Evolutionary conservation across 345 rosid genomes (phyloP), one percentile per base, ranked within the genome.

Genomic region (Bruguiera gymnorhiza): DNA sequence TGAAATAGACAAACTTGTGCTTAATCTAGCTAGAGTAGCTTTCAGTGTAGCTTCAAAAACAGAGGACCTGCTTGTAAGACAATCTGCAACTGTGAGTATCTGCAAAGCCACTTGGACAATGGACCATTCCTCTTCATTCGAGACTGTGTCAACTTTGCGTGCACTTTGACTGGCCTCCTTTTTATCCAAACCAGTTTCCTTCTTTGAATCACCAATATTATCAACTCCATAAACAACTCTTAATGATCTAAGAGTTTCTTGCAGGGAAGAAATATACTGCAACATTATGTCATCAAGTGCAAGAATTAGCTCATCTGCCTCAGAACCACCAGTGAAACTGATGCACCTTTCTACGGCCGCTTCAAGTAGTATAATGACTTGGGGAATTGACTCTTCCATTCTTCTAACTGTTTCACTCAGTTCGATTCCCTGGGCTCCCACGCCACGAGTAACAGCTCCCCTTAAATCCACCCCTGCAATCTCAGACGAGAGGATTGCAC

Each of bases 61-160:
- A 7, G 99, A 89, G 62, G 96, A 95, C 70, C 99, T 81, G 86
- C 97, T 90, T 4, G 96, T 90, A 43, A 95, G 86, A 81, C 97
- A 89, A 78, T 95, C 99, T 78, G 96, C 96, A 52, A 95, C 97
- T 10, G 97, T 95, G 24, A 95, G 91, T 75, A 95, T 85, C 80
- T 95, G 99, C 70, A 95, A 69, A 62, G 97, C 93, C 76, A 97
- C 99, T 75, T 92, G 97, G 62, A 95, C 96, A 63, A 95, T 92
- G 65, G 99, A 95, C 99, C 99, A 95, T 80, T 95, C 99, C 82
- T 89, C 96, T 68, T 95, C 99, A 79, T 87, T 92, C 27, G 97
- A 95, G 57, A 84, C 75, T 74, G 68, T 72, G 65, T 90, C 97
- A 56, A 39, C 83, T 83, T 84, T 92, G 48, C 93, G 88, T 58